Conservation (phyloP, 108 stramenopile genomes). For the Discostella pseudostelligera region DNA sequence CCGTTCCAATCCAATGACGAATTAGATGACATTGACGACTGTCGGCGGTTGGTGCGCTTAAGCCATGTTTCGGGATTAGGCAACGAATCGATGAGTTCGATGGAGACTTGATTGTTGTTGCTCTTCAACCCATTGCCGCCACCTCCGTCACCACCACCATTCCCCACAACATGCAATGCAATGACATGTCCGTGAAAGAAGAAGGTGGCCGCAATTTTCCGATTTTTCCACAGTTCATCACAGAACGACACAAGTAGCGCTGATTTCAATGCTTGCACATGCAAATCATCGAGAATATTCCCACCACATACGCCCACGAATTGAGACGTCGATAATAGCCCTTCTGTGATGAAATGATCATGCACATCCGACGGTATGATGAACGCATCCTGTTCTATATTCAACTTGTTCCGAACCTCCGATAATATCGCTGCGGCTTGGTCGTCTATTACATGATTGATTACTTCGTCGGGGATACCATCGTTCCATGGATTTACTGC, state of each 20-base stretch:
- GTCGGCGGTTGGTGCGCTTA: neutral
- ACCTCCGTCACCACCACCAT: neutral
- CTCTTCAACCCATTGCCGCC: neutral
- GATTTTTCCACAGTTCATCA: slow-evolving; percentile 11
- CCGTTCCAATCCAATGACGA: neutral
- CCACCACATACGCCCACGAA: slow-evolving; percentile 68
- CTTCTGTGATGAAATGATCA: slow-evolving; percentile 57
- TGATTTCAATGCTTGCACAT: slow-evolving; percentile 43
- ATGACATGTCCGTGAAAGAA: slow-evolving; percentile 76
- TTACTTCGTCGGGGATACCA: slow-evolving; percentile 54
- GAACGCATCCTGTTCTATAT: slow-evolving; percentile 52
- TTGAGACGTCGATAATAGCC: slow-evolving; percentile 44
- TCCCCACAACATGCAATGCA: slow-evolving; percentile 37
- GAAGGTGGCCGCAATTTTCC: slow-evolving; percentile 53
- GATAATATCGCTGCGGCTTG: slow-evolving; percentile 48
- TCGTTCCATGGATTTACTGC: slow-evolving; percentile 5
- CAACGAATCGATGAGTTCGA: slow-evolving; percentile 54
- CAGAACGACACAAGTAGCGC: slow-evolving; percentile 14
- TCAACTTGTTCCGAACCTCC: slow-evolving; percentile 51
- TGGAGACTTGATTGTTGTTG: slow-evolving; percentile 11
- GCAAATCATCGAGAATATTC: slow-evolving; percentile 62
- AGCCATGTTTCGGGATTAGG: slow-evolving; percentile 37
- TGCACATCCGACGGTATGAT: slow-evolving; percentile 75
- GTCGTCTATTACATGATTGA: slow-evolving; percentile 56
- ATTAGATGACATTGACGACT: neutral